A percentile compares a stretch with the other conserved stretches of the same genome.
phyloP scores from a whole-genome alignment of 2,329 filamentous ascomycete species.

The Plenodomus lindquistii region DNA sequence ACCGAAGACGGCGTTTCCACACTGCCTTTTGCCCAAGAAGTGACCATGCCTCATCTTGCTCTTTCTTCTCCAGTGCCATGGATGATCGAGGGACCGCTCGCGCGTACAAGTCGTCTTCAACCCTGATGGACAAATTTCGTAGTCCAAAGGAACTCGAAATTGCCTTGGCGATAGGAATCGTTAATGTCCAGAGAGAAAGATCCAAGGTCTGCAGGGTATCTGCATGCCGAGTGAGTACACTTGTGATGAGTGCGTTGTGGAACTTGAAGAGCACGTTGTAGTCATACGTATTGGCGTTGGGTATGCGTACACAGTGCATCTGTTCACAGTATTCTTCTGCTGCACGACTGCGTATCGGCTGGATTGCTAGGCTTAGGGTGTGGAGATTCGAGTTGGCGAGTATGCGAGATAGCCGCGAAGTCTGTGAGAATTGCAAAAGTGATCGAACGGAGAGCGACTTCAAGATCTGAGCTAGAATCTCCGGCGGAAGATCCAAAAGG shows the following conservation, averaged over 20 bases:
- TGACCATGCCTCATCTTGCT: constrained; percentile 25
- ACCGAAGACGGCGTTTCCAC: constrained; percentile 21
- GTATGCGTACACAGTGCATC: not conserved
- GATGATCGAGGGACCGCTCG: constrained; percentile 14
- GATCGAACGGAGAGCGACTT: constrained; percentile 34
- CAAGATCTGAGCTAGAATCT: constrained; percentile 40
- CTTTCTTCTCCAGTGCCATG: constrained; percentile 5
- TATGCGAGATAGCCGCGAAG: constrained; percentile 28
- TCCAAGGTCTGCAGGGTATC: constrained; percentile 30
- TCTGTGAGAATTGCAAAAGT: constrained; percentile 41
- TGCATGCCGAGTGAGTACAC: constrained; percentile 31
- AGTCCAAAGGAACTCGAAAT: constrained; percentile 25
- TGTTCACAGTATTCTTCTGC: not conserved
- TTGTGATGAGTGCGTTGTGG: constrained; percentile 31
- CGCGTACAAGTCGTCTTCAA: constrained; percentile 23
- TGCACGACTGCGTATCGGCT: constrained; percentile 59
- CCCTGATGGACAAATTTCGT: constrained; percentile 24
- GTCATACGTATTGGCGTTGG: constrained; percentile 18
- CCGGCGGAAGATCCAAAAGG: constrained; percentile 35
- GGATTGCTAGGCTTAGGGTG: constrained; percentile 79
- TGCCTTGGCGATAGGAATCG: constrained; percentile 23
- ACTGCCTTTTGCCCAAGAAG: constrained; percentile 11
- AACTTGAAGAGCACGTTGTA: constrained; percentile 29
- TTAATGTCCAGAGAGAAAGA: constrained; percentile 35
- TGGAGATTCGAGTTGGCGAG: constrained; percentile 39